Evolutionary conservation across 202 grass and related monocot genomes (phyloP), one percentile per base, ranked within the genome.

Genomic region (Setaria italica): DNA sequence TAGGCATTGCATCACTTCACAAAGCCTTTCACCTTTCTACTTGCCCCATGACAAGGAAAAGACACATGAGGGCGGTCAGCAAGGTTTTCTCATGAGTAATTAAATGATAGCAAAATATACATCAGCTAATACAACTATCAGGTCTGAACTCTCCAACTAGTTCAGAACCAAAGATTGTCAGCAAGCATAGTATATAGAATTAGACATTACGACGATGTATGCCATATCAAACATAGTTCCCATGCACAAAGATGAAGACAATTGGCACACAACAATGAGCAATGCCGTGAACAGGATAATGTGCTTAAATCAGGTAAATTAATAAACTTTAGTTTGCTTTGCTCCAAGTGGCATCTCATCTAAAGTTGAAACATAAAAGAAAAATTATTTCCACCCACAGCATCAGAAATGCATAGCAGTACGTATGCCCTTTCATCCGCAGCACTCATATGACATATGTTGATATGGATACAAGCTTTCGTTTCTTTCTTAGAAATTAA

Each of bases 1-100:
- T 80, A 15, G 56, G 76, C 32, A 42, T n/a, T 16, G n/a, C 21
- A 60, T 60, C 56, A 62, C 46, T 65, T 86, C n/a, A 56, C 51
- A 78, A 15, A 15, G 45, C 55, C n/a, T 60, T 20, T 8, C 16
- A 20, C 62, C 62, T 65, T 65, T 65, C 62, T 65, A 65, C 32
- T 65, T 65, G 14, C 33, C 33, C 63, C 63, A 14, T 13, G 33
- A 66, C 63, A 66, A 39, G 63, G 6, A 66, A 66, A 37, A 34
- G 62, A 65, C 63, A 66, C 6, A 16, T 17, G 32, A 66, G 63
- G 12, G 33, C 9, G 6, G 5, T 37, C 13, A 37, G 7, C 12
- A 66, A 37, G 30, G 11, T 16, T 66, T 35, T 63, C 6, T 13
- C 11, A 5, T 32, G 25, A 32, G 60, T 33, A 12, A 33, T 14